Base-by-base conservation (phyloP, 2,329 filamentous ascomycete species). In the Aspergillus aculeatus region DNA sequence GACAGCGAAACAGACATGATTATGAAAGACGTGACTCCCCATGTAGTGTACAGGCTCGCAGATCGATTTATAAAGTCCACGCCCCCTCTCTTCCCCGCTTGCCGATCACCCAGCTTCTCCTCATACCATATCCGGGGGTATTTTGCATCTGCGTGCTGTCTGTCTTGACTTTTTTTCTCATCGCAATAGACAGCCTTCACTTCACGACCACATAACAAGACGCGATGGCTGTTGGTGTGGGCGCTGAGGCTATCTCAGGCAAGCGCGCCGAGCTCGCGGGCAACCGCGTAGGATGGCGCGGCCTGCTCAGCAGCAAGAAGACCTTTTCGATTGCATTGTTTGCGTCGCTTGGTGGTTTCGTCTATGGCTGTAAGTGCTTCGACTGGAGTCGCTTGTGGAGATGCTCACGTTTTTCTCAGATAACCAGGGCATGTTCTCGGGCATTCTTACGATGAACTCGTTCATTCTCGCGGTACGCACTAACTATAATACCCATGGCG, bases 401-500 rank as follows among this genome's bases (percentile, higher is more conserved):
- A 16, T 6, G 24, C 29, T 56, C 23, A 50, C 14, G 5, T 5
- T 31, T 1, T 16, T 14, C 12, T 19, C 29, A 73, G 70, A 91
- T 76, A 91, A 92, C 69, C 87, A 91, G 71, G 89, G 89, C 66
- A 88, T 91, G 75, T 90, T 91, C 75, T 85, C 85, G n/a, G 89
- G 89, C 24, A 84, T 92, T 23, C 67, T 85, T 57, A 80, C 78
- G 23, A 83, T 83, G 80, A 68, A 71, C 4, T 75, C 77, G 1
- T 83, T 82, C 62, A 74, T 75, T 47, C 61, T 71, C 49, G 74
- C 81, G 47, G 82, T 82, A 74, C 75, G 77, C 54, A 62, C 74
- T 1, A 72, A 71, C 19, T 61, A 57, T 3, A 50, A 7, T 9
- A 44, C 9, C 9, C 6, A 5, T 32, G 19, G 38, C 60, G 12